Evolutionary conservation across 139 green algal genomes (phyloP), one percentile per base, ranked within the genome.

Genomic region (Penium margaritaceum): DNA sequence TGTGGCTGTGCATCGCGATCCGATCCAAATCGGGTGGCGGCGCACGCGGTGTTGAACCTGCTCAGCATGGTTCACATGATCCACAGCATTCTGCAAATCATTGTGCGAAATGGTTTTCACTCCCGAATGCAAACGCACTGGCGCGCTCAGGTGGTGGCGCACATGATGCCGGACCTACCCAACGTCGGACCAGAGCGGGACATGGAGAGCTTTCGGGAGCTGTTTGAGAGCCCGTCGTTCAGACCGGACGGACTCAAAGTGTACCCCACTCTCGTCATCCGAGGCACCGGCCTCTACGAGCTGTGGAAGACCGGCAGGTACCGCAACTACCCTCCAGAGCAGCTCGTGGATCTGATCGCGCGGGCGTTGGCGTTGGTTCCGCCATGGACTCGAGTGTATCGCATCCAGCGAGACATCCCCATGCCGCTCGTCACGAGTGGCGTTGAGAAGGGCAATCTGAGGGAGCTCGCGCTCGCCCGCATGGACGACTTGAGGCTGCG

Each of bases 81-180:
- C n/a, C n/a, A n/a, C n/a, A n/a, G n/a, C n/a, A n/a, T n/a, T n/a
- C n/a, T n/a, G n/a, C n/a, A n/a, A n/a, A n/a, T n/a, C n/a, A n/a
- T n/a, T n/a, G n/a, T n/a, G n/a, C n/a, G n/a, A n/a, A n/a, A n/a
- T n/a, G n/a, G n/a, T n/a, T n/a, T n/a, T n/a, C n/a, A n/a, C n/a
- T n/a, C n/a, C n/a, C n/a, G n/a, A n/a, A n/a, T n/a, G n/a, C n/a
- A n/a, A n/a, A n/a, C n/a, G n/a, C n/a, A n/a, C n/a, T n/a, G n/a
- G n/a, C n/a, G n/a, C n/a, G n/a, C 47, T 4, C 72, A 81, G 74
- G 74, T 82, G 69, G 91, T 97, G 64, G 90, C 86, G 9, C 94
- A 99, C 86, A 95, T 99, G 90, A 98, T 99, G 94, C 94, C 94
- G 1, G 91, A 97, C 81, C 81, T 99, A 78, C 94, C 94, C 29